phyloP scores from a whole-genome alignment of 306 rosid species.

The Betula pendula region DNA sequence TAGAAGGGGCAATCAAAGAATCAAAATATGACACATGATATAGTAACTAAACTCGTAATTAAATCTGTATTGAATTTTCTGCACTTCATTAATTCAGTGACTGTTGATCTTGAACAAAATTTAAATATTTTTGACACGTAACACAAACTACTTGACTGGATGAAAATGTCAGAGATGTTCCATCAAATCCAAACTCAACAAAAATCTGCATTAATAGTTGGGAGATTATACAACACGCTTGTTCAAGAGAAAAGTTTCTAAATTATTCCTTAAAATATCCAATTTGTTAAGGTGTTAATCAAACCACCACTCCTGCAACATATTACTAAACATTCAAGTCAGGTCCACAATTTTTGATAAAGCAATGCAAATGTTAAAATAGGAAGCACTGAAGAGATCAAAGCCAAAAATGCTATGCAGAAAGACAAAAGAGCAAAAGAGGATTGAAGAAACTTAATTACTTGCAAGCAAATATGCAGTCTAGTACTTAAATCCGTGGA shows the following conservation, averaged over 20 bases:
- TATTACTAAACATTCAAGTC: not conserved
- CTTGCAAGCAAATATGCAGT: not conserved
- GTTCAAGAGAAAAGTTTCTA: not conserved
- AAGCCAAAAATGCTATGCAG: not conserved
- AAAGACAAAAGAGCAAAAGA: not conserved
- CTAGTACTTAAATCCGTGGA: conserved; percentile 1
- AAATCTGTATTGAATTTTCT: no score
- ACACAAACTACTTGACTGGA: no score
- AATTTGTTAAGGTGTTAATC: no score
- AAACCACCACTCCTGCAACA: not conserved
- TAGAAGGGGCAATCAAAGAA: no score
- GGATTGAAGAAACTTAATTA: conserved; percentile 1
- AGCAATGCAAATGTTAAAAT: not conserved
- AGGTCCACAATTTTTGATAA: not conserved
- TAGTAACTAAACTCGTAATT: no score
- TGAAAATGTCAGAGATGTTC: not conserved
- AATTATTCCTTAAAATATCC: not conserved
- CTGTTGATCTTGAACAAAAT: not conserved
- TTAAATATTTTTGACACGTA: no score
- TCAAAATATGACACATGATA: no score
- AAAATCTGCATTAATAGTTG: not conserved
- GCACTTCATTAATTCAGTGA: not conserved
- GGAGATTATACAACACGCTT: not conserved
- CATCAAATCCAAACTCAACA: conserved; percentile 1
- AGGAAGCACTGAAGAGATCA: not conserved